Conservation (phyloP, 2,329 filamentous ascomycete genomes). For the Beauveria sp. region DNA sequence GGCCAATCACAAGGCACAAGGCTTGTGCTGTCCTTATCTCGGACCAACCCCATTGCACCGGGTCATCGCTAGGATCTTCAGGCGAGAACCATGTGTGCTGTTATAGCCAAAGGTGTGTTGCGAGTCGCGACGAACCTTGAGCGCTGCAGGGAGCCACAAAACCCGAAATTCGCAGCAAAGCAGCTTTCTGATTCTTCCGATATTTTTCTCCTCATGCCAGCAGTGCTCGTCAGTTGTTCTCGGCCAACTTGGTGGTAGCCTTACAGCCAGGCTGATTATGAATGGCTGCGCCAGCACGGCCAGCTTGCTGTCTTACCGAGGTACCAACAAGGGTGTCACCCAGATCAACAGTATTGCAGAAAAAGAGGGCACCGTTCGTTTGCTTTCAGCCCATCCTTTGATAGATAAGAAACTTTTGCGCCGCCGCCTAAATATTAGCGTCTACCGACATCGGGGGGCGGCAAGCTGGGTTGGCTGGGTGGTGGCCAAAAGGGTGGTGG, state of each 20-base stretch:
- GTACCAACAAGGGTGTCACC: background rate
- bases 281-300: background rate
- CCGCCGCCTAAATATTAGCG: background rate
- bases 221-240: no score
- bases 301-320: background rate
- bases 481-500: background rate
- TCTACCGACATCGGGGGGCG: slow-evolving; percentile 5
- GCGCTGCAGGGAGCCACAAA: background rate
- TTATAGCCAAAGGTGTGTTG: background rate
- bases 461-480: no score
- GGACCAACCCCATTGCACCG: slow-evolving; percentile 10
- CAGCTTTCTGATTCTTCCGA: no score
- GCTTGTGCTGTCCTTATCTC: slow-evolving; percentile 7
- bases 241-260: background rate
- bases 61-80: slow-evolving; percentile 10
- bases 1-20: slow-evolving; percentile 4
- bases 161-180: no score
- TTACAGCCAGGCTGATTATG: background rate
- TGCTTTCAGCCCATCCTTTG: background rate
- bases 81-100: background rate
- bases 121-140: background rate
- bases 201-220: no score
- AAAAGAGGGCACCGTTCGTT: background rate
- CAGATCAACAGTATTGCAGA: background rate
- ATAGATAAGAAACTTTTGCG: slow-evolving; percentile 3